phyloP scores from a whole-genome alignment of 148 eudicot species.

The Linanthus parryae region DNA sequence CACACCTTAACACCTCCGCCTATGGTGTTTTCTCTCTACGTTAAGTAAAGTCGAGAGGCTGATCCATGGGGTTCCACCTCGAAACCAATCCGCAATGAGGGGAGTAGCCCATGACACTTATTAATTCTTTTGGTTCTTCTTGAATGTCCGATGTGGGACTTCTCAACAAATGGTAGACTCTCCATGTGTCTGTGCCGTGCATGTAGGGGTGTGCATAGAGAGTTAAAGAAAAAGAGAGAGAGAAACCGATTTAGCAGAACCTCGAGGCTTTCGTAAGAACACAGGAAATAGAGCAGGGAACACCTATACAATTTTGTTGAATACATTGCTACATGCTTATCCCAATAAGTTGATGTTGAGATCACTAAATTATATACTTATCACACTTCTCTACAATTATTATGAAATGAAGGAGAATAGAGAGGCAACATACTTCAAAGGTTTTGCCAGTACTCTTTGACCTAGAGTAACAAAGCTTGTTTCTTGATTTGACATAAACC shows the following conservation, averaged over 20 bases:
- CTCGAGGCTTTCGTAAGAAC: too few relatives aligned
- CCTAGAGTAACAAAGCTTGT: conserved; percentile 94
- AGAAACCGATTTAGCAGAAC: neutral
- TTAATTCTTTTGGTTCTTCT: too few relatives aligned
- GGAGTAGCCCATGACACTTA: too few relatives aligned
- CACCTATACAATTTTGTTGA: too few relatives aligned
- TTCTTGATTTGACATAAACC: conserved; percentile 99
- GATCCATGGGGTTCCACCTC: too few relatives aligned
- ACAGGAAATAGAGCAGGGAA: too few relatives aligned
- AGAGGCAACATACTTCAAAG: conserved; percentile 60
- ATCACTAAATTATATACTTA: neutral
- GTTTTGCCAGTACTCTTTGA: conserved; percentile 88
- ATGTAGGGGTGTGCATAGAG: neutral
- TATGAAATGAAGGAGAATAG: neutral
- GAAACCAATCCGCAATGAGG: too few relatives aligned
- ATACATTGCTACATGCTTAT: neutral
- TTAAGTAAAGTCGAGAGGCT: too few relatives aligned
- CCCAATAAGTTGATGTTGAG: neutral
- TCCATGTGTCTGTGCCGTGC: too few relatives aligned
- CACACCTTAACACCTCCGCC: neutral
- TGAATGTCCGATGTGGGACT: too few relatives aligned
- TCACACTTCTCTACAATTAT: neutral
- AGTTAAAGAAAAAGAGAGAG: neutral
- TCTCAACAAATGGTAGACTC: too few relatives aligned
- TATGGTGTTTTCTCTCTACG: too few relatives aligned